phyloP scores from a whole-genome alignment of 345 rosid genomes.

The Acer negundo region DNA sequence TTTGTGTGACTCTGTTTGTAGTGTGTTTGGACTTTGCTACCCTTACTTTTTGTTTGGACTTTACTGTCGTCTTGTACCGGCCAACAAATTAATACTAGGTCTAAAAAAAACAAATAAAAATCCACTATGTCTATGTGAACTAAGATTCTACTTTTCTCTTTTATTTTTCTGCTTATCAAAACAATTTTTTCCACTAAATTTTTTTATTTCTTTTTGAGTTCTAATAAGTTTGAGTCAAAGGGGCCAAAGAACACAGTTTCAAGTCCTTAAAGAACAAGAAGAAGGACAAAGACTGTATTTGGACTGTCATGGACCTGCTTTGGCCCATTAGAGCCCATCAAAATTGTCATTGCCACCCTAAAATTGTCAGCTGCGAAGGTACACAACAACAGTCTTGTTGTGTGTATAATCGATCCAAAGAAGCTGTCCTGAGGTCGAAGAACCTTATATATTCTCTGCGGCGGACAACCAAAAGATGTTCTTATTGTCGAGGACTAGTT shows the following conservation, averaged over 20 bases:
- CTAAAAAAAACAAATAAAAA: not conserved
- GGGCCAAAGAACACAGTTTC: not conserved
- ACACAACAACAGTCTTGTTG: not conserved
- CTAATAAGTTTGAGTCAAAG: not conserved
- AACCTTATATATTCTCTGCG: not conserved
- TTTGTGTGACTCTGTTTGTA: not conserved
- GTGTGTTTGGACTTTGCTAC: not conserved
- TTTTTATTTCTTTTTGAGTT: not conserved
- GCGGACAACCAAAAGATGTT: conserved; percentile 4
- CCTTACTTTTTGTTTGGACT: not conserved
- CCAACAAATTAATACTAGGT: not conserved
- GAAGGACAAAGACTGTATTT: not conserved
- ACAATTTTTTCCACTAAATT: not conserved
- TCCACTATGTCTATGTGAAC: not conserved
- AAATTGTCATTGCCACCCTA: conserved; percentile 16
- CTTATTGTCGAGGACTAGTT: not conserved
- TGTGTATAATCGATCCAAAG: conserved; percentile 11
- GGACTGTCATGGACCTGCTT: not conserved
- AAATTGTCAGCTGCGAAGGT: conserved; percentile 14
- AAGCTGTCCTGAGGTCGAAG: conserved; percentile 6
- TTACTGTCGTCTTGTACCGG: not conserved
- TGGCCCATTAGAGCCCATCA: not conserved
- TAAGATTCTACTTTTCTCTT: conserved; percentile 8
- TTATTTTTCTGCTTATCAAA: not conserved
- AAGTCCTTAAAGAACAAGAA: not conserved